Conservation (phyloP, 352 stramenopile genomes). For the Aphanomyces invadans region DNA sequence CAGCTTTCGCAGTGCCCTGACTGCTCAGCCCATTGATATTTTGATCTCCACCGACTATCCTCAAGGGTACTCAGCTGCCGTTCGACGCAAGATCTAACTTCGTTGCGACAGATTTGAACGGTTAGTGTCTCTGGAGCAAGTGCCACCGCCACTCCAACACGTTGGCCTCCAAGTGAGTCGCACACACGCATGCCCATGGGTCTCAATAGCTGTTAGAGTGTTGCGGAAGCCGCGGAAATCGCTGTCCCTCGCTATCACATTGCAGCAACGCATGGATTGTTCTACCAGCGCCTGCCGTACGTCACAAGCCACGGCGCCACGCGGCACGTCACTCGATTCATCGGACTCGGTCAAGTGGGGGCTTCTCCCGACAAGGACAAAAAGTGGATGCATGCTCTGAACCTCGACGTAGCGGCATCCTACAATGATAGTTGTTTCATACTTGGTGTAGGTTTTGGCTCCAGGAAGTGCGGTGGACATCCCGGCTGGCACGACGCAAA, state of each 20-base stretch:
- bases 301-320: conserved; percentile 31
- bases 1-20: conserved; percentile 24
- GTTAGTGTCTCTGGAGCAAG: conserved; percentile 49
- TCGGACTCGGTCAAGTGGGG: conserved; percentile 53
- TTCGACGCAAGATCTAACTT: no score
- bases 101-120: conserved; percentile 51
- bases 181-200: neutral
- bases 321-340: conserved; percentile 64
- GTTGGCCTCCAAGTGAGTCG: conserved; percentile 12
- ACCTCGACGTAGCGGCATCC: conserved; percentile 51
- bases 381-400: conserved; percentile 74
- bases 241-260: conserved; percentile 72
- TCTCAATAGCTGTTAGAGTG: neutral
- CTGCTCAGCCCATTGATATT: conserved; percentile 2
- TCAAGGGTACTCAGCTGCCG: neutral
- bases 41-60: conserved; percentile 12
- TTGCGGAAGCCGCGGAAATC: conserved; percentile 31
- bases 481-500: conserved; percentile 59
- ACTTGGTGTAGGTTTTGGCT: neutral
- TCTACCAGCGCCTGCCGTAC: conserved; percentile 75
- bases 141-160: conserved; percentile 40
- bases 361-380: conserved; percentile 57
- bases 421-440: no score
- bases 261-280: conserved; percentile 40
- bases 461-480: conserved; percentile 43